These are phyloP conservation scores for Fusarium sp. DNA, from an alignment of 2,329 filamentous ascomycete species.

Conservation along the genomic window DNA sequence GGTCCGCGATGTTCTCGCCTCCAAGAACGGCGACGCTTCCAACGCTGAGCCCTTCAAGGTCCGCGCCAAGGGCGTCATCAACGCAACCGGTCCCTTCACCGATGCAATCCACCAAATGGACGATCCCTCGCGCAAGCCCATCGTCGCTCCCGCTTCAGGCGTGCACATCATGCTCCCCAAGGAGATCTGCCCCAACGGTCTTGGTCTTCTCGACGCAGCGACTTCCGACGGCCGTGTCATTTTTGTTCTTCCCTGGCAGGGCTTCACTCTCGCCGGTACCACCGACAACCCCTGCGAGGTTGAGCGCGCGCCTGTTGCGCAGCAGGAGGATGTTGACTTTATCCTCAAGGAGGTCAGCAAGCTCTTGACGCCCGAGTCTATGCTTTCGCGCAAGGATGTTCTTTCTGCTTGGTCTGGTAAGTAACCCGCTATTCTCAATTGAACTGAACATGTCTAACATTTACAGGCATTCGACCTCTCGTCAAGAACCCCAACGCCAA, in stretches of 20 bases:
- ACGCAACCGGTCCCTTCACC: constrained; percentile 85
- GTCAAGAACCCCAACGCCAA: constrained; percentile 84
- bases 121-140: constrained; percentile 73
- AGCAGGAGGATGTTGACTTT: constrained; percentile 83
- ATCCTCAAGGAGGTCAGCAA: constrained; percentile 82
- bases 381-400: constrained; percentile 78
- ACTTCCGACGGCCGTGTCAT: constrained; percentile 84
- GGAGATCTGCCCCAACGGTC: constrained; percentile 80
- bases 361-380: constrained; percentile 80
- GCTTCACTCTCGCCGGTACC: constrained; percentile 85
- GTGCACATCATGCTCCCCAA: constrained; percentile 87
- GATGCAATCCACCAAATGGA: constrained; percentile 86
- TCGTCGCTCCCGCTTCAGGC: constrained; percentile 83
- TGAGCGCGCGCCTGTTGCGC: constrained; percentile 75
- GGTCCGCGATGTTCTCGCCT: constrained; percentile 67
- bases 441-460: constrained; percentile 22
- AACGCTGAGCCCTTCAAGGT: constrained; percentile 69
- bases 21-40: constrained; percentile 67
- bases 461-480: constrained; percentile 74
- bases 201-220: constrained; percentile 86
- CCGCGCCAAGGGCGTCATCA: constrained; percentile 82
- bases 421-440: constrained; percentile 2
- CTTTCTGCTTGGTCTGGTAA: constrained; percentile 83
- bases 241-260: constrained; percentile 89
- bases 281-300: constrained; percentile 80